Conservation (phyloP, 2,329 filamentous ascomycete species). For the Nothophaeocryptopus gaeumannii region DNA sequence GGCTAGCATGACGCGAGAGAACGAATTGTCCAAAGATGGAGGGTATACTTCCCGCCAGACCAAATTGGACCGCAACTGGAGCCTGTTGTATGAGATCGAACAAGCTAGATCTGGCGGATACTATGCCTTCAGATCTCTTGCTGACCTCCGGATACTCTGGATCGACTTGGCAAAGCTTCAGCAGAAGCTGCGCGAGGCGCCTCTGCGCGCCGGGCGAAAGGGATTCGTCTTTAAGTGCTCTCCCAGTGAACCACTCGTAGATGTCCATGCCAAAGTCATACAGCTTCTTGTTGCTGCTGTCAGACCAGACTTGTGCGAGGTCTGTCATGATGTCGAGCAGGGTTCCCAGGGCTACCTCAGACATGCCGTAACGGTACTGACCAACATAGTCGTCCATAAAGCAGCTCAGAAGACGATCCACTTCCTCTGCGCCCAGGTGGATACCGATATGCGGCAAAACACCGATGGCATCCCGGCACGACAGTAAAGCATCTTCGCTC, state of each 20-base stretch:
- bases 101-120: conserved; percentile 59
- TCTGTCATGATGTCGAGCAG: conserved; percentile 67
- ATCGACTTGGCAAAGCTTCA: conserved; percentile 65
- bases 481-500: conserved; percentile 22
- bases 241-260: conserved; percentile 73
- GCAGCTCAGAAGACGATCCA: conserved; percentile 47
- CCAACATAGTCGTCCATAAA: conserved; percentile 50
- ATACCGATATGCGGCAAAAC: conserved; percentile 26
- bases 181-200: conserved; percentile 65
- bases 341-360: conserved; percentile 67
- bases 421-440: conserved; percentile 32
- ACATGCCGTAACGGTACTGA: conserved; percentile 63
- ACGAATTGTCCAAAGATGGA: conserved; percentile 76
- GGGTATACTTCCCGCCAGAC: conserved; percentile 66
- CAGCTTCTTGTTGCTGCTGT: conserved; percentile 56
- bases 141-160: conserved; percentile 57
- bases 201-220: conserved; percentile 69
- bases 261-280: conserved; percentile 68
- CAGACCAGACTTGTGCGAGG: conserved; percentile 62
- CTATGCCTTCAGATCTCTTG: no score
- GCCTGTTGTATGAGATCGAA: conserved; percentile 68
- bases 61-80: conserved; percentile 70
- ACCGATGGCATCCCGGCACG: conserved; percentile 25
- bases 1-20: conserved; percentile 76
- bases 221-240: conserved; percentile 63